Evolutionary conservation across 2,329 filamentous ascomycete genomes (phyloP), one percentile per base, ranked within the genome.

Genomic region (Aureobasidium sp.): DNA sequence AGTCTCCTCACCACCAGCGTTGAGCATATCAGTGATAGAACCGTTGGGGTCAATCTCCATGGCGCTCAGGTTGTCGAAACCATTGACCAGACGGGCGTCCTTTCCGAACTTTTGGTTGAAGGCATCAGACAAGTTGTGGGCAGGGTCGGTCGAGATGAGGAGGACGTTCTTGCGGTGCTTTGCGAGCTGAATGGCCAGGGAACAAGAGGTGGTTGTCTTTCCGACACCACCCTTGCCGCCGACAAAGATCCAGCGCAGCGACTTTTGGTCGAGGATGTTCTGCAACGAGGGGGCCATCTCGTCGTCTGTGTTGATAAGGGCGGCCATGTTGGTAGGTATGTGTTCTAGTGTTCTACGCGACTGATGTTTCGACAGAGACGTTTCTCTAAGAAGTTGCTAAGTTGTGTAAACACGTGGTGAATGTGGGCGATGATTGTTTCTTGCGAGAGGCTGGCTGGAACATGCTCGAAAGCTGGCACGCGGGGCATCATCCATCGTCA

Each of bases 21-120:
- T 89, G 65, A 99, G 79, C 62, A 99, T 79, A 74, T 99, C 94
- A 77, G 97, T 94, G 75, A 99, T 96, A 72, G 91, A 96, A 52
- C 93, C 94, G 73, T 96, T 97, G 58, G 94, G 94, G 72, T 99
- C 94, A 69, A 99, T 97, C 78, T 99, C 94, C 94, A 99, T 99
- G 65, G 94, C 94, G 73, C 90, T 95, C 67, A 99, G 81, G 76
- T 97, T 97, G 37, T 87, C 85, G 72, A 96, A 97, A 67, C 94
- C 94, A 69, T 96, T 87, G 66, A 99, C 83, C 42, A 96, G 85
- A 66, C 91, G 86, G 59, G 94, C 94, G 77, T 99, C 94, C 81
- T 99, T 99, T 80, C 94, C 94, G 72, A 99, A 99, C 79, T 99
- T 99, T 77, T 99, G 93, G 68, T 90, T 91, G 77, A 99, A 99